Evolutionary conservation across 495 filamentous ascomycete species (phyloP).

Genomic region (Hyaloscypha variabilis): DNA sequence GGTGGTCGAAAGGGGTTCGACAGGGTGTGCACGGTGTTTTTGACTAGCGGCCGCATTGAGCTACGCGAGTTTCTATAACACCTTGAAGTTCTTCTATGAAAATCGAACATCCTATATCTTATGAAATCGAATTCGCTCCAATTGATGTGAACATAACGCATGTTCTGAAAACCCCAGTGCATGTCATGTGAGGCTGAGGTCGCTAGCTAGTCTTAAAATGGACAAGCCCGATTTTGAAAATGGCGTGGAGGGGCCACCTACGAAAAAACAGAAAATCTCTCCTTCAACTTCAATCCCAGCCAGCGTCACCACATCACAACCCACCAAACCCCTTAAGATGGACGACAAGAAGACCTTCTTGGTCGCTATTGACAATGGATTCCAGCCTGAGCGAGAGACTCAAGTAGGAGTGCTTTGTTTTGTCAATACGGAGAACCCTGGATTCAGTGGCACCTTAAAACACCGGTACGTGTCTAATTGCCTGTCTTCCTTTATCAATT

Average conservation of each 20-base stretch:
- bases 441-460: slow-evolving; percentile 60
- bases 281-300: neutral
- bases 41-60: neutral
- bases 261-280: slow-evolving; percentile 20
- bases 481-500: neutral
- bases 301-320: slow-evolving; percentile 4
- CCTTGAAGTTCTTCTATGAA: neutral
- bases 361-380: slow-evolving; percentile 4
- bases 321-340: slow-evolving; percentile 1
- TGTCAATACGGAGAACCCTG: slow-evolving; percentile 48
- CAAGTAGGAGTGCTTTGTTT: slow-evolving; percentile 60
- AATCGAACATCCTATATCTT: neutral
- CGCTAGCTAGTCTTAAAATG: neutral
- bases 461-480: slow-evolving; percentile 47
- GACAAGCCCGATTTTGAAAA: neutral
- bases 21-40: neutral
- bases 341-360: neutral
- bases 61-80: neutral
- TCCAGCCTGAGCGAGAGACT: slow-evolving; percentile 38
- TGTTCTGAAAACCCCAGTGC: neutral
- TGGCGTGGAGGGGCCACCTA: slow-evolving; percentile 10
- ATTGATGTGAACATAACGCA: neutral
- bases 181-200: neutral
- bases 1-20: neutral
- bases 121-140: neutral